phyloP scores from a whole-genome alignment of 2,329 filamentous ascomycete genomes.

The Bipolaris cookei region DNA sequence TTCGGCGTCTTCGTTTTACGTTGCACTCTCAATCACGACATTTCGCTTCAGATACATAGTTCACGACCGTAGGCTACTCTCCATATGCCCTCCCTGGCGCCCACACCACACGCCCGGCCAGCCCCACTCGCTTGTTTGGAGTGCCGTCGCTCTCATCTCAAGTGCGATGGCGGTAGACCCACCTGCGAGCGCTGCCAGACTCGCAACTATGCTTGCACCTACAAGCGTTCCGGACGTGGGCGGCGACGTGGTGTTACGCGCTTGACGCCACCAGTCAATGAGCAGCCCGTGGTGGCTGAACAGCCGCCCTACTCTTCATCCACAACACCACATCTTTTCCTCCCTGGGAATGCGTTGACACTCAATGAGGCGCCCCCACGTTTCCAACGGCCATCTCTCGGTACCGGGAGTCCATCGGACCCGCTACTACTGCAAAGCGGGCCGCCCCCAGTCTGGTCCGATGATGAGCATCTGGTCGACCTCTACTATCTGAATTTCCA shows the following conservation, averaged over 20 bases:
- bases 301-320: not conserved
- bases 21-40: constrained; percentile 4
- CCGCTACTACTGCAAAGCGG: constrained; percentile 1
- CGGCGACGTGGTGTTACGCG: constrained; percentile 41
- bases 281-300: constrained; percentile 10
- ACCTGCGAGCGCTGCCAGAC: constrained; percentile 51
- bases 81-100: constrained; percentile 7
- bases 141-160: constrained; percentile 56
- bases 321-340: not conserved
- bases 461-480: constrained; percentile 46
- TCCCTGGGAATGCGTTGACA: not conserved
- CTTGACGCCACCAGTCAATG: constrained; percentile 9
- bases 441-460: constrained; percentile 1
- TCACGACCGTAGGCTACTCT: not conserved
- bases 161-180: constrained; percentile 56
- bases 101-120: constrained; percentile 15
- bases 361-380: not conserved
- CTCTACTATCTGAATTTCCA: constrained; percentile 62
- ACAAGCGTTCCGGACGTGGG: constrained; percentile 55
- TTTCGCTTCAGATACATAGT: not conserved
- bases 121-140: constrained; percentile 53
- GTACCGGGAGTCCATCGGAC: not conserved
- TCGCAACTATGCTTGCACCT: constrained; percentile 51
- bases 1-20: constrained; percentile 8
- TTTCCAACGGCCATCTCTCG: not conserved